Evolutionary conservation across 345 rosid genomes (phyloP).

Genomic region (Sisymbrium irio): DNA sequence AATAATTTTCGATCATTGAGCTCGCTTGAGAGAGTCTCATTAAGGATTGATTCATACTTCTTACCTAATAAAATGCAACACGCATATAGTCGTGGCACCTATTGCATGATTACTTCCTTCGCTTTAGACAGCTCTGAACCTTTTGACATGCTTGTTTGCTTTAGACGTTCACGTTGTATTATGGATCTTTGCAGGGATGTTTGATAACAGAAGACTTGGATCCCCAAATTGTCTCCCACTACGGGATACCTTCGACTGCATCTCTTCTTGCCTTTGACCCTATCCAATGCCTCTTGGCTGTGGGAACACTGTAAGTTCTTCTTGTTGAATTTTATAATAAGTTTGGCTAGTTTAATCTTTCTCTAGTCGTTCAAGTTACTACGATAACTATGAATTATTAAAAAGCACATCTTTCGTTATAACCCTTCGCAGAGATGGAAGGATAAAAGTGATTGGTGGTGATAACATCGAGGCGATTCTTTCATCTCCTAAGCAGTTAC

Average conservation of each 20-base stretch:
- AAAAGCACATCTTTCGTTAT: conserved; percentile 11
- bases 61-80: neutral
- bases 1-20: neutral
- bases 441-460: conserved; percentile 85
- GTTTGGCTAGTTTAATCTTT: conserved; percentile 6
- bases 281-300: conserved; percentile 71
- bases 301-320: conserved; percentile 71
- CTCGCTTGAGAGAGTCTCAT: conserved; percentile 1
- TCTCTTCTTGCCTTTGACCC: conserved; percentile 79
- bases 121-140: neutral
- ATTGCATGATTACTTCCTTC: neutral
- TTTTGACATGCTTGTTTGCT: neutral
- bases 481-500: conserved; percentile 63
- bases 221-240: conserved; percentile 56
- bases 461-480: conserved; percentile 76
- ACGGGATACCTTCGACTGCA: conserved; percentile 78
- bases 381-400: neutral
- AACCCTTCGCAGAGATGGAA: conserved; percentile 60
- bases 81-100: neutral
- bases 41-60: neutral
- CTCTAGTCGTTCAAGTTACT: neutral
- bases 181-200: conserved; percentile 31
- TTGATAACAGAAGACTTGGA: conserved; percentile 46
- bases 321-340: neutral
- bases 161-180: conserved; percentile 15